Percentiles rank a stretch among this genome's conserved stretches.
phyloP scores from a whole-genome alignment of 2,329 filamentous ascomycete genomes.

The Pseudogymnoascus sp. region DNA sequence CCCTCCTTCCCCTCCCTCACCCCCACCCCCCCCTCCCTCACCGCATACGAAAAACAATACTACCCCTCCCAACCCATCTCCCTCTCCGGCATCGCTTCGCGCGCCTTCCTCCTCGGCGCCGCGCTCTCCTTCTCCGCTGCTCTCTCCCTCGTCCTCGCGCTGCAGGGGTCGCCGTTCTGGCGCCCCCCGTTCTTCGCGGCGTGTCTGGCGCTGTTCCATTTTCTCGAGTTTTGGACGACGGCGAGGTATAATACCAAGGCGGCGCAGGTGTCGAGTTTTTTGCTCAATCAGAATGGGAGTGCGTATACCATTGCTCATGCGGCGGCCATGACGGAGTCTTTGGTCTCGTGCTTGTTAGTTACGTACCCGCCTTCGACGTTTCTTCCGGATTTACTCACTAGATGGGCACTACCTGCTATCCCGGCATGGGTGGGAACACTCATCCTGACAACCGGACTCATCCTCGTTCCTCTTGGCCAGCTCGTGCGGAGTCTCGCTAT shows the following conservation, averaged over 20 bases:
- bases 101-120: constrained; percentile 28
- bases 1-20: background rate
- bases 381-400: constrained; percentile 36
- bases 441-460: constrained; percentile 47
- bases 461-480: constrained; percentile 63
- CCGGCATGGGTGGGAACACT: constrained; percentile 36
- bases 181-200: constrained; percentile 58
- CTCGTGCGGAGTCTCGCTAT: constrained; percentile 72
- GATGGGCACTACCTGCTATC: background rate
- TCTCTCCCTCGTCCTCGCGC: constrained; percentile 13
- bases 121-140: constrained; percentile 15
- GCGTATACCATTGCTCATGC: constrained; percentile 78
- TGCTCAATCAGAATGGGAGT: constrained; percentile 76
- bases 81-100: constrained; percentile 30
- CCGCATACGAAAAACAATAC: constrained; percentile 22
- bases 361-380: constrained; percentile 31
- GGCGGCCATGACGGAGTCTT: constrained; percentile 66
- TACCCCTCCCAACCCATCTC: constrained; percentile 23
- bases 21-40: constrained; percentile 8
- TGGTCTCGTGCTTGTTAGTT: constrained; percentile 62
- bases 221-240: constrained; percentile 91
- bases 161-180: constrained; percentile 37
- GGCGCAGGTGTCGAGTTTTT: constrained; percentile 66
- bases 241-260: constrained; percentile 71
- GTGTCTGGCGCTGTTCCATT: constrained; percentile 76